These are phyloP conservation scores for Mrakia gelida DNA, from an alignment of 768 basidiomycete species.

Conservation along the genomic window DNA sequence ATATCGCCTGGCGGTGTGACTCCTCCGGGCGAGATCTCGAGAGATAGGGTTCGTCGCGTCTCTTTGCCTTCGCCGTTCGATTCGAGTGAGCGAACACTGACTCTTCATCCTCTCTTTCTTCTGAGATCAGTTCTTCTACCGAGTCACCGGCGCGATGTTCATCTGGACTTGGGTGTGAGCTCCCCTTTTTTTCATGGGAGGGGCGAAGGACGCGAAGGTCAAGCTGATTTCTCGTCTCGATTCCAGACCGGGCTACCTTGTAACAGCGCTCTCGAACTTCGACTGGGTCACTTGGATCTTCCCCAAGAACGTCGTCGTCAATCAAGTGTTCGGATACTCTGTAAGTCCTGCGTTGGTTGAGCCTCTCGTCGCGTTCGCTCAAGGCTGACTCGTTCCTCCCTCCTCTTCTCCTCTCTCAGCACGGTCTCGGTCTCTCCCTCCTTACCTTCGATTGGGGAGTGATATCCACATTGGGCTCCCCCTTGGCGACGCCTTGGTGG, in stretches of 20 bases:
- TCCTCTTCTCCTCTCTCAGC: no score
- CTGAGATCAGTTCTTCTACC: conserved; percentile 24
- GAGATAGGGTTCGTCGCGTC: conserved; percentile 57
- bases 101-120: neutral
- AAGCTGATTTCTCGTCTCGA: no score
- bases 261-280: conserved; percentile 22
- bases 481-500: conserved; percentile 31
- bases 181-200: no score
- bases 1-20: conserved; percentile 58
- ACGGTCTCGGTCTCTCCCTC: no score
- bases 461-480: conserved; percentile 22
- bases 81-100: neutral
- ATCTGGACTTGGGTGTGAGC: conserved; percentile 27
- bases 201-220: no score
- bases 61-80: neutral
- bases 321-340: conserved; percentile 27
- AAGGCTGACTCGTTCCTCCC: no score
- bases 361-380: no score
- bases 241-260: conserved; percentile 14
- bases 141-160: conserved; percentile 24
- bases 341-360: no score
- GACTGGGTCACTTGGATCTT: conserved; percentile 32
- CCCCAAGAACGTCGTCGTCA: conserved; percentile 24
- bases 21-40: conserved; percentile 62
- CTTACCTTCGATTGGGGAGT: conserved; percentile 18